Conservation (phyloP, 1,139 yeast genomes). For the Groenewaldozyma auringiensis region DNA sequence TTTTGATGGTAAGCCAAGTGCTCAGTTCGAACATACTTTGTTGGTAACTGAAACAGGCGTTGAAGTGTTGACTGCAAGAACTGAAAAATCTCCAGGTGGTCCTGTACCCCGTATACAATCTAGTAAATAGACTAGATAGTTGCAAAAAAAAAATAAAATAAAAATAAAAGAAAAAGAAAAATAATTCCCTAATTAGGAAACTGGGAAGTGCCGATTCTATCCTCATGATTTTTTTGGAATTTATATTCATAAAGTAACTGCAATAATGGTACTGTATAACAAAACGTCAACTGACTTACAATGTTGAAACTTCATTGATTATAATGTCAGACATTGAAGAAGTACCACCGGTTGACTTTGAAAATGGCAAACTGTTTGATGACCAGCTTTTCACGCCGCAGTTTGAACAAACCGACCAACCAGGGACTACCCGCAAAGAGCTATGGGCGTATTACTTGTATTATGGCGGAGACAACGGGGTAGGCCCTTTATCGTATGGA, state of each 20-base stretch:
- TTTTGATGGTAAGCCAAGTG: slow-evolving; percentile 78
- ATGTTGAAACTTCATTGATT: too few species aligned
- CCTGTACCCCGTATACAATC: slow-evolving; percentile 40
- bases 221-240: too few species aligned
- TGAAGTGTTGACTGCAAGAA: slow-evolving; percentile 82
- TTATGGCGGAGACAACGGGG: slow-evolving; percentile 17
- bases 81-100: slow-evolving; percentile 80
- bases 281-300: too few species aligned
- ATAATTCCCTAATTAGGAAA: too few species aligned
- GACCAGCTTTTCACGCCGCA: slow-evolving; percentile 7
- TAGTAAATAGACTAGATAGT: too few species aligned
- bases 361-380: not conserved
- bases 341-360: not conserved
- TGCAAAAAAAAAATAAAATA: too few species aligned
- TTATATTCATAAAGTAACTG: too few species aligned
- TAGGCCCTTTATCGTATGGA: slow-evolving; percentile 14
- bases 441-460: slow-evolving; percentile 15
- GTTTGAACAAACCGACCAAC: slow-evolving; percentile 9
- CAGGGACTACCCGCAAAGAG: slow-evolving; percentile 14
- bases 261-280: too few species aligned
- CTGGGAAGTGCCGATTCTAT: too few species aligned
- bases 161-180: too few species aligned
- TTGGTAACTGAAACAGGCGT: slow-evolving; percentile 90
- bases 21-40: slow-evolving; percentile 90
- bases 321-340: slow-evolving; percentile 1